Evolutionary conservation across 2,329 filamentous ascomycete genomes (phyloP).

Genomic region (Hirsutella rhossiliensis): DNA sequence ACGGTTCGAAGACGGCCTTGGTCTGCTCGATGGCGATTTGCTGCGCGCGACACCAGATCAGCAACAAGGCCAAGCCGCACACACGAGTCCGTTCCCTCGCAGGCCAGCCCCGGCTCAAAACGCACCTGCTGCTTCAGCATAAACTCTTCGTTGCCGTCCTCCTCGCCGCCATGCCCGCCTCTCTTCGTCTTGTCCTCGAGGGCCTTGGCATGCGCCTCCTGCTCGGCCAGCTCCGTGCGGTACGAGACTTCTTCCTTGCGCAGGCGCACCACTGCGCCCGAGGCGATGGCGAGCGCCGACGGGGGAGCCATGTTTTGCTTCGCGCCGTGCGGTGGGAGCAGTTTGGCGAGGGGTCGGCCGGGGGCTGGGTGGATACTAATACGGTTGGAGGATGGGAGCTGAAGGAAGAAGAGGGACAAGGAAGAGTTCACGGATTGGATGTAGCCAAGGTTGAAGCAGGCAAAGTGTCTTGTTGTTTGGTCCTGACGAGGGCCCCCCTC

Average conservation of each 20-base stretch:
- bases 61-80: not conserved
- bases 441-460: too few species aligned
- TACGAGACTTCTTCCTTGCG: constrained; percentile 89
- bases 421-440: too few species aligned
- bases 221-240: constrained; percentile 69
- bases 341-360: not conserved
- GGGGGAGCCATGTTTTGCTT: constrained; percentile 56
- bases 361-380: too few species aligned
- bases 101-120: constrained; percentile 2
- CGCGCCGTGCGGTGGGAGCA: not conserved
- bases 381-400: too few species aligned
- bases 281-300: constrained; percentile 66
- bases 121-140: constrained; percentile 77
- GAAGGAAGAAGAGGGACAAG: too few species aligned
- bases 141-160: constrained; percentile 66
- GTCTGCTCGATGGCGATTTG: constrained; percentile 78
- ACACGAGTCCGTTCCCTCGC: not conserved
- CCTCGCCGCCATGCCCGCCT: constrained; percentile 28
- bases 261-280: constrained; percentile 66
- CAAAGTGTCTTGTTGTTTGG: too few species aligned
- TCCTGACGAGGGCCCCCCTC: too few species aligned
- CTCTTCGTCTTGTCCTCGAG: constrained; percentile 48
- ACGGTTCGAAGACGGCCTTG: constrained; percentile 62
- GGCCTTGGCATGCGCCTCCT: constrained; percentile 59
- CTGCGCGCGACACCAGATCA: constrained; percentile 28